These are phyloP conservation scores for Teratosphaeria nubilosa DNA, from an alignment of 2,329 filamentous ascomycete genomes.

Conservation along the genomic window DNA sequence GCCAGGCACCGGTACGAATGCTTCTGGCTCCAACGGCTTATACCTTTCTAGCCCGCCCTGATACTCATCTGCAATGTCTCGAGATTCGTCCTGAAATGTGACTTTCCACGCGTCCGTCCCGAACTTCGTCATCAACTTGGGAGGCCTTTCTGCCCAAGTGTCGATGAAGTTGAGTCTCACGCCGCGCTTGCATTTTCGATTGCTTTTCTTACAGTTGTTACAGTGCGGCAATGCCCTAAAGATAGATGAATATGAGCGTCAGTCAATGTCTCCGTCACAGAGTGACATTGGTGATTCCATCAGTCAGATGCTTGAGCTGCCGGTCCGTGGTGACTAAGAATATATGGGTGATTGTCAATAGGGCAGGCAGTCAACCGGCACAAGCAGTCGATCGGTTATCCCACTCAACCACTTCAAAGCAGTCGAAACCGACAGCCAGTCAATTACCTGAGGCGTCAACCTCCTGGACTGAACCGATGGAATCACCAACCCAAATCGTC, in stretches of 20 bases:
- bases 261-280: not conserved
- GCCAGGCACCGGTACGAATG: not conserved
- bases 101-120: conserved; percentile 59
- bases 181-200: conserved; percentile 73
- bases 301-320: not conserved
- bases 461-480: conserved; percentile 28
- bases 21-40: conserved; percentile 28
- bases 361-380: too few species aligned
- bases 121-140: conserved; percentile 41
- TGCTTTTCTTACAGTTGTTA: conserved; percentile 82
- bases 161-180: conserved; percentile 88
- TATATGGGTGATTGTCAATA: not conserved
- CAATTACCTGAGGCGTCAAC: not conserved
- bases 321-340: not conserved
- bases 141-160: conserved; percentile 60
- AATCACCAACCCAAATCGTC: not conserved
- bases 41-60: conserved; percentile 68
- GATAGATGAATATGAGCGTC: not conserved
- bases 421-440: not conserved
- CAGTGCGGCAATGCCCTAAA: conserved; percentile 36
- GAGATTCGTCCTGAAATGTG: conserved; percentile 78
- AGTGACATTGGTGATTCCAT: not conserved
- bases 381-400: not conserved
- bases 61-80: conserved; percentile 84
- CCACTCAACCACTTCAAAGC: not conserved